Conservation (phyloP, 75 land plant species). For the Isoetes taiwanensis region DNA sequence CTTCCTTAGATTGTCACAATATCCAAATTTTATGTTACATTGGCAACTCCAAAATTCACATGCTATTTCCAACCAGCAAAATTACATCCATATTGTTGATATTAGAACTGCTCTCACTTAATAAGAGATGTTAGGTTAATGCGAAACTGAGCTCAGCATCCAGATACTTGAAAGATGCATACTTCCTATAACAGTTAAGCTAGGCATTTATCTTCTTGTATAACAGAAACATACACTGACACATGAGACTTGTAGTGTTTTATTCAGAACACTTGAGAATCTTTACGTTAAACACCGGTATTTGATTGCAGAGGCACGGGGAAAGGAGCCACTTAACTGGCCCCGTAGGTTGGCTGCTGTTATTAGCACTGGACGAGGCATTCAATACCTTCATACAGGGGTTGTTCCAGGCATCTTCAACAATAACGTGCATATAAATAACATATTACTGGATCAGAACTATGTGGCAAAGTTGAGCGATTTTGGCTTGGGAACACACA, state of each 20-base stretch:
- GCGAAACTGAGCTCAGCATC: not conserved
- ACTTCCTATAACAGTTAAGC: not conserved
- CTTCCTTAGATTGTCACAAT: not conserved
- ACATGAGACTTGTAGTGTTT: not conserved
- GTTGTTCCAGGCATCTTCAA: constrained; percentile 63
- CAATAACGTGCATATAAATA: constrained; percentile 51
- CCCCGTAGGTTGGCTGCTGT: constrained; percentile 51
- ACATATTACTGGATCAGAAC: constrained; percentile 65
- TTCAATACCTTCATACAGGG: constrained; percentile 79
- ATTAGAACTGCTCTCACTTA: too few relatives aligned
- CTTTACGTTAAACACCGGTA: not conserved
- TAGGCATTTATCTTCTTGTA: not conserved
- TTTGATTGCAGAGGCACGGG: not conserved
- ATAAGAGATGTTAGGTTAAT: too few relatives aligned
- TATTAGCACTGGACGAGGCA: constrained; percentile 62
- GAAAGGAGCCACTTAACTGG: constrained; percentile 30
- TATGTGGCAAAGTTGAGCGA: constrained; percentile 59
- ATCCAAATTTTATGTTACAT: not conserved
- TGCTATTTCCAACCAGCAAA: not conserved
- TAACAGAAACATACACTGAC: not conserved
- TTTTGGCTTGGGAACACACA: constrained; percentile 31
- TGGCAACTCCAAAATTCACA: not conserved
- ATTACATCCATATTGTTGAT: too few relatives aligned
- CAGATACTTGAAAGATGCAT: not conserved
- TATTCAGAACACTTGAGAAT: not conserved